Evolutionary conservation across 202 grass and related monocot species (phyloP).

Genomic region (Eragrostis tef): DNA sequence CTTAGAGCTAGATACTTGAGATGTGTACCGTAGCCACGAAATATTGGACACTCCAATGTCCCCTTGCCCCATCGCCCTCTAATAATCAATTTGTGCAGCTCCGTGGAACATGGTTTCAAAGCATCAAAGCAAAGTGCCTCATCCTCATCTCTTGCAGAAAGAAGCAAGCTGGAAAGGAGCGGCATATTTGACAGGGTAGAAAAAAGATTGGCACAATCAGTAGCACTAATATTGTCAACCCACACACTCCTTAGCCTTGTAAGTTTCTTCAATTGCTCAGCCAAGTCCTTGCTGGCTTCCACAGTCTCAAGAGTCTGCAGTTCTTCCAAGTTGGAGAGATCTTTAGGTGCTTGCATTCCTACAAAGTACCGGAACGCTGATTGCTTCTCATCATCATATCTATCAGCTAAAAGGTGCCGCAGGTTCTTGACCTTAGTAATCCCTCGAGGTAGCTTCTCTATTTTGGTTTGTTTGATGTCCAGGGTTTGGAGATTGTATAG

Average conservation of each 20-base stretch:
- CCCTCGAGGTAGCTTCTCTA: constrained; percentile 47
- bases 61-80: constrained; percentile 4
- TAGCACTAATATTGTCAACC: constrained; percentile 38
- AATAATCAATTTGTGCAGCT: constrained; percentile 40
- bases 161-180: constrained; percentile 35
- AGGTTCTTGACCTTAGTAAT: constrained; percentile 48
- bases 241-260: constrained; percentile 39
- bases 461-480: constrained; percentile 49
- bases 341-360: constrained; percentile 40
- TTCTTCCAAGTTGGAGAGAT: constrained; percentile 44
- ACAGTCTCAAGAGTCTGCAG: constrained; percentile 54
- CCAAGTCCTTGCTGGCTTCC: constrained; percentile 34
- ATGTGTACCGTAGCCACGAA: neutral
- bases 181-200: constrained; percentile 40
- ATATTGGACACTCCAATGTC: constrained; percentile 41
- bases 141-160: constrained; percentile 41
- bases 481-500: constrained; percentile 54
- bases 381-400: neutral
- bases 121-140: constrained; percentile 42
- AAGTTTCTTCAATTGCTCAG: constrained; percentile 38
- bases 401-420: constrained; percentile 50
- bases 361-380: constrained; percentile 26
- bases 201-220: constrained; percentile 39
- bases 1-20: constrained; percentile 41
- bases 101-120: neutral